Evolutionary conservation across 2,329 filamentous ascomycete species (phyloP).

Genomic region (Colletotrichum shisoi): DNA sequence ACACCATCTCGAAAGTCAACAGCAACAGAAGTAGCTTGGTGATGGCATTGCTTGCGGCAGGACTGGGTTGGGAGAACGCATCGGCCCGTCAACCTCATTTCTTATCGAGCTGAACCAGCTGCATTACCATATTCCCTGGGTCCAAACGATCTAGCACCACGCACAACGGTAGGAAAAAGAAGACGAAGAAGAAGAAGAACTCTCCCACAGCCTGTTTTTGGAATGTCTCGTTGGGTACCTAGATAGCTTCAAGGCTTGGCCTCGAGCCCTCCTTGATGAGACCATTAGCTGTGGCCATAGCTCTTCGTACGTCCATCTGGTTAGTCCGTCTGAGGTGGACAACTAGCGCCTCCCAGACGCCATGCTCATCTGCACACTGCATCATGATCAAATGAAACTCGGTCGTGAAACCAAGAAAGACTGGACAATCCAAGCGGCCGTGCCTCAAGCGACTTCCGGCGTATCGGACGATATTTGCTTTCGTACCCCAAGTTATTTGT

Average conservation of each 20-base stretch:
- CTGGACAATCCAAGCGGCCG: neutral
- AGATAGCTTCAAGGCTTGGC: neutral
- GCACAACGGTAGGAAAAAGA: neutral
- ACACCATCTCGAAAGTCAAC: neutral
- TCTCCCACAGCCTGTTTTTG: neutral
- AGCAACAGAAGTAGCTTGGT: neutral
- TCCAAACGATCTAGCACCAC: neutral
- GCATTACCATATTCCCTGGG: neutral
- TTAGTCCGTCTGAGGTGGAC: conserved; percentile 7
- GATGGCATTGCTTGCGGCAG: neutral
- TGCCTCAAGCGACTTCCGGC: conserved; percentile 6
- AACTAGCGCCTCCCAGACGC: neutral
- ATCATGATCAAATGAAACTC: conserved; percentile 3
- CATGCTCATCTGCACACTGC: neutral
- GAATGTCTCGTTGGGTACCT: neutral
- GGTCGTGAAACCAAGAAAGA: conserved; percentile 12
- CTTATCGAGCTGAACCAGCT: neutral
- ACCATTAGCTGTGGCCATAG: neutral
- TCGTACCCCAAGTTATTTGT: conserved; percentile 8
- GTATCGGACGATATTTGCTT: conserved; percentile 7
- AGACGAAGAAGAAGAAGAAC: no score
- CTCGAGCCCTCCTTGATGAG: neutral
- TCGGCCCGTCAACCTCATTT: neutral
- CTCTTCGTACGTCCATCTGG: conserved; percentile 6
- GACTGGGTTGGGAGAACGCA: neutral